Conservation (phyloP, 108 stramenopile species). For the Skeletonema potamos region DNA sequence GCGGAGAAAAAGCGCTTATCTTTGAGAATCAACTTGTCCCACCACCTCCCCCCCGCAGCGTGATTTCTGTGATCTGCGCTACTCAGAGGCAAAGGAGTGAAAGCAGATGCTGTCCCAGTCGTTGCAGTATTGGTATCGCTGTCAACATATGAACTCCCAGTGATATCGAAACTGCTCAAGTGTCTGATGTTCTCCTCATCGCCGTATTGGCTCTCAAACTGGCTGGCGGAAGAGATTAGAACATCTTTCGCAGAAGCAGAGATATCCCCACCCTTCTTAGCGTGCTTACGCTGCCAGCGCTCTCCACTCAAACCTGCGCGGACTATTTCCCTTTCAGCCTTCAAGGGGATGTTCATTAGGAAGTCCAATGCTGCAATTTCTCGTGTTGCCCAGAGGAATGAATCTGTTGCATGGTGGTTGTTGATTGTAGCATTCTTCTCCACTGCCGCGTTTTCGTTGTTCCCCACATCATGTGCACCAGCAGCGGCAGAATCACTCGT, state of each 20-base stretch:
- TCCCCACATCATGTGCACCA: not conserved
- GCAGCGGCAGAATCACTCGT: slow-evolving; percentile 15
- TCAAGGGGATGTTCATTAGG: slow-evolving; percentile 69
- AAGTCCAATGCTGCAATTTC: slow-evolving; percentile 92
- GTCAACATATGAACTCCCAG: not conserved
- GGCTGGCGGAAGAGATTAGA: not conserved
- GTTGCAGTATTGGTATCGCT: not conserved
- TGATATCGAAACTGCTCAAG: slow-evolving; percentile 14
- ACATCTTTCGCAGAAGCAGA: not conserved
- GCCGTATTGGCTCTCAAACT: not conserved
- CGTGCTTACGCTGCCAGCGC: slow-evolving; percentile 12
- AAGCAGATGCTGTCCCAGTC: not conserved
- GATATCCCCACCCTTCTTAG: not conserved
- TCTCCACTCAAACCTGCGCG: slow-evolving; percentile 49
- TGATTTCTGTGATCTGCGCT: not conserved
- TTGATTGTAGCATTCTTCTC: not conserved
- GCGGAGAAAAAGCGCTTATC: slow-evolving; percentile 45
- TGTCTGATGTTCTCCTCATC: slow-evolving; percentile 5
- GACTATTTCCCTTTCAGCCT: slow-evolving; percentile 66
- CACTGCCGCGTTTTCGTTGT: not conserved
- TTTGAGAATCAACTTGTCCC: slow-evolving; percentile 68
- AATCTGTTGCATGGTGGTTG: slow-evolving; percentile 6
- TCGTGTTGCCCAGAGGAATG: slow-evolving; percentile 61
- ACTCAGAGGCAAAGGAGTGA: no score
- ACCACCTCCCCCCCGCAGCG: slow-evolving; percentile 60